Conservation (phyloP, 306 rosid genomes). For the Lathyrus aphaca region DNA sequence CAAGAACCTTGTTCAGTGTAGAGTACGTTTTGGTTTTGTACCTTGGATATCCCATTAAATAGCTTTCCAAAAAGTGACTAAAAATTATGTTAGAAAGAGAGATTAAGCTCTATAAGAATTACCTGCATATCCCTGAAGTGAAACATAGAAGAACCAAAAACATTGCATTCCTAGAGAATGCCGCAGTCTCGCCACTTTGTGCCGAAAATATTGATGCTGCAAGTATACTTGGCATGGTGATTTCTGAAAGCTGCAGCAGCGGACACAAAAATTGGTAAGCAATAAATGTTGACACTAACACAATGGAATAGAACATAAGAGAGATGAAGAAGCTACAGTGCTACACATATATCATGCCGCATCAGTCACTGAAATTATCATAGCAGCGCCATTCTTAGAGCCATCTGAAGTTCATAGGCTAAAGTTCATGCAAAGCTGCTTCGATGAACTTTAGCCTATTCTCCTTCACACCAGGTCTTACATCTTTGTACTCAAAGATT, state of each 20-base stretch:
- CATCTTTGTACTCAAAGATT: neutral
- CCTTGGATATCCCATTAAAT: constrained; percentile 7
- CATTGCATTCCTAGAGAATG: constrained; percentile 57
- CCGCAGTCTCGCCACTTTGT: constrained; percentile 55
- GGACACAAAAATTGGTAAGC: neutral
- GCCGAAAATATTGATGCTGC: constrained; percentile 78
- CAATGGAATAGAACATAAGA: constrained; percentile 14
- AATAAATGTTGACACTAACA: constrained; percentile 15
- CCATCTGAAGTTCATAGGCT: neutral
- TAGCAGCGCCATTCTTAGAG: neutral
- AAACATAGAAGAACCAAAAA: constrained; percentile 58
- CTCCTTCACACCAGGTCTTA: neutral
- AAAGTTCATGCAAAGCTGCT: neutral
- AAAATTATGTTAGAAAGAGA: neutral
- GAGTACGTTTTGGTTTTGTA: neutral
- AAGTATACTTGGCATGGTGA: constrained; percentile 69
- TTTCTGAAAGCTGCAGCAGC: constrained; percentile 68
- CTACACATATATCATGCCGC: neutral
- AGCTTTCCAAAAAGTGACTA: constrained; percentile 9
- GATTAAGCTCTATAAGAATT: constrained; percentile 31
- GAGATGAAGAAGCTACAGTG: constrained; percentile 20
- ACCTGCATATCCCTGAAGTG: constrained; percentile 82
- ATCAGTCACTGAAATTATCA: neutral
- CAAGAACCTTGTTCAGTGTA: neutral
- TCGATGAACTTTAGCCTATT: neutral